Evolutionary conservation across 2,329 filamentous ascomycete genomes (phyloP), one percentile per base, ranked within the genome.

Genomic region (Cladosporium sp.): DNA sequence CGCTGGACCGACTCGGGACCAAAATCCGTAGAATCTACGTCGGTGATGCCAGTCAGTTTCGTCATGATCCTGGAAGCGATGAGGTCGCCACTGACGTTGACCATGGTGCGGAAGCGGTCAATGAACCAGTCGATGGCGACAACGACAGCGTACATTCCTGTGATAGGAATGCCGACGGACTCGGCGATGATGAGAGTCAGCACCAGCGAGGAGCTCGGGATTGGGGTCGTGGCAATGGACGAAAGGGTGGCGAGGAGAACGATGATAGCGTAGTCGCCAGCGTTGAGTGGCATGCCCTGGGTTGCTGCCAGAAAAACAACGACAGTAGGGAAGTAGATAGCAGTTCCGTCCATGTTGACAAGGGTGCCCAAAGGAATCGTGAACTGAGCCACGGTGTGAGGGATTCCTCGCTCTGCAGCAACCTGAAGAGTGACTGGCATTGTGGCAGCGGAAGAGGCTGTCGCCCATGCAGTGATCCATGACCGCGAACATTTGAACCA

Each of bases 101-200:
- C 66, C 3, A 76, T 75, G 0, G 80, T 83, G 14, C 81, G 73
- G 74, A 83, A 83, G 28, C 80, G 77, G 68, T 83, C 81, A n/a
- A 82, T 71, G 67, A 83, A 77, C 80, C 80, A 83, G 62, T 82
- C 80, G 45, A 82, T 82, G 22, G 79, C 80, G 2, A 82, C 75
- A 14, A 82, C 78, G 40, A 82, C 78, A 20, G 76, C 80, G 62
- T 78, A 82, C 78, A 81, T 81, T 17, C 73, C 75, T 0, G 77
- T 81, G 36, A 80, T 67, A 1, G 74, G 72, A 1, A 82, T 73
- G 14, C 75, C 72, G 55, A 82, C 73, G 7, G 73, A 73, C 20
- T 73, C 49, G 9, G 78, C 75, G 62, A 82, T 82, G 78, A 83
- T 81, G 51, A 81, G 77, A 2, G 77, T 76, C 14, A 82, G 71